Evolutionary conservation across 2,329 filamentous ascomycete genomes (phyloP), one percentile per base, ranked within the genome.

Genomic region (Xylaria hypoxylon): DNA sequence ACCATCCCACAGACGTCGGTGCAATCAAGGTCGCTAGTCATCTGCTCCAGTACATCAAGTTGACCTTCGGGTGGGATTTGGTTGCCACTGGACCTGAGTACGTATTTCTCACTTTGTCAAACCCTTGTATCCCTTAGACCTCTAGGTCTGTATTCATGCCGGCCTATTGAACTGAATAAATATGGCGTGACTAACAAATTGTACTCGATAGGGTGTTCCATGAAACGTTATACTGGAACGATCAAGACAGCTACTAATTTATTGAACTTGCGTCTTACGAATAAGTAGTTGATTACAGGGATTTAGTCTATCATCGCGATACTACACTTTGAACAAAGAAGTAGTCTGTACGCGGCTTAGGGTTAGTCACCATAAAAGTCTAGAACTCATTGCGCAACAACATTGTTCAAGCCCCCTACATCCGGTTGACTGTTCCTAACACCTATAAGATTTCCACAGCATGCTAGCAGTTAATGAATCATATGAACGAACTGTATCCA

Each of bases 1-100:
- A 80, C 70, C 87, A 90, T 72, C 87, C 86, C 0, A 89, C 86
- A 0, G 87, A 90, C 72, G 82, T 88, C 7, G 86, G 87, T 0
- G 84, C 88, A 60, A 80, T 89, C 72, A 89, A 90, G 75, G 76
- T 89, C 7, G 87, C 87, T 2, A 88, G 84, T 71, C 86, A 89
- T 70, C 71, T 89, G 55, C 83, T 85, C 68, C 84, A 87, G 75
- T 90, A 83, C 75, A 84, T 88, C 50, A 84, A 82, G 63, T 69
- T 86, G 61, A 84, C 80, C 50, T 84, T 89, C 71, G 83, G 82
- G 1, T 89, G 86, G 87, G 81, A 85, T 17, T 75, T 89, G 33
- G 80, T 82, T 51, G 83, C 85, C 19, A 85, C 81, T 1, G 86
- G 86, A 1, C 82, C 84, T 6, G 86, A 88, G 80, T 81, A 74